Evolutionary conservation across 257 asterid genomes (phyloP), one percentile per base, ranked within the genome.

Genomic region (Solanum infundibuliforme): DNA sequence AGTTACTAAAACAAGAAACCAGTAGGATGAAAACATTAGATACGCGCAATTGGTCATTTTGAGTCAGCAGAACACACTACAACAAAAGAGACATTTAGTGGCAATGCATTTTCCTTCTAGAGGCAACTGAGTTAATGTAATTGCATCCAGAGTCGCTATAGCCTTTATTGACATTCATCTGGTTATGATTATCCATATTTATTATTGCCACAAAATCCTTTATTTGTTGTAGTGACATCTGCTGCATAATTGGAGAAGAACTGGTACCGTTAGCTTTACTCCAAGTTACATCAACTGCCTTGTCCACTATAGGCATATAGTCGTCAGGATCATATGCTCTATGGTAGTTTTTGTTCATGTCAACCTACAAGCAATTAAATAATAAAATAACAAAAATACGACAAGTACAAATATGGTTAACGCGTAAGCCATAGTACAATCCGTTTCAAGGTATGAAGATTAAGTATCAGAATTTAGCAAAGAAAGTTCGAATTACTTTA

Each of bases 271-370:
- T 81, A 48, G 90, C 87, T 88, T 88, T 93, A 4, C 89, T 83
- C 96, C 95, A 92, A 86, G 88, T 36, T 86, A 92, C 88, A 89
- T 93, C 90, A 13, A 93, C 91, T 10, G 91, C 27, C 89, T 95
- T 96, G 83, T 95, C 97, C 65, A 92, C 94, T 87, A 88, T 60
- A 18, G 85, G 92, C 18, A 84, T 87, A 12, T 83, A 81, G 39
- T 81, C 68, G 46, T 81, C 41, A 8, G 38, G 39, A 4, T 81
- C 68, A 81, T 81, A 81, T 18, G 85, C 36, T 29, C 41, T 81
- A 46, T 25, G 27, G 27, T 46, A 27, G 38, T 81, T 9, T 81
- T 81, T 81, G 68, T 81, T 81, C 41, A 81, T 81, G 85, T 31
- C 43, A 48, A 29, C 69, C 85, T 81, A 81, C 43, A 48, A 81